phyloP scores from a whole-genome alignment of 2,329 filamentous ascomycete genomes.

The Cylindrodendrum hubeiense region DNA sequence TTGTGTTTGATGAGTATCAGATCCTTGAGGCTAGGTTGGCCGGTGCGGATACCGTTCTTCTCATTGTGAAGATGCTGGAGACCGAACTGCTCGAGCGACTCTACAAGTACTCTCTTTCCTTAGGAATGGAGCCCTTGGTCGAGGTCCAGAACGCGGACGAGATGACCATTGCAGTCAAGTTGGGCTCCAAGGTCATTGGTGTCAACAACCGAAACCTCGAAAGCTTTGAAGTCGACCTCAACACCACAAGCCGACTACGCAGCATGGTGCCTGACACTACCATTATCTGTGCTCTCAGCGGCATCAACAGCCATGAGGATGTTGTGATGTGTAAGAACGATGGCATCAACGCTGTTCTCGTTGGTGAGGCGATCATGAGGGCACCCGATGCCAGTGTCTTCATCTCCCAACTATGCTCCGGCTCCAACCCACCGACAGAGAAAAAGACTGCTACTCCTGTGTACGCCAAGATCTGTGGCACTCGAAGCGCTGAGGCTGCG shows the following conservation, averaged over 20 bases:
- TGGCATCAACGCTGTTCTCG: constrained; percentile 91
- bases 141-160: constrained; percentile 96
- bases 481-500: constrained; percentile 84
- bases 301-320: constrained; percentile 90
- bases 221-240: constrained; percentile 95
- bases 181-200: constrained; percentile 92
- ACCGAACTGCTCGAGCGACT: constrained; percentile 78
- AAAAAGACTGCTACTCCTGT: constrained; percentile 59
- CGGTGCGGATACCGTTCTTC: constrained; percentile 91
- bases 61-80: constrained; percentile 99
- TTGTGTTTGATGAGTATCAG: constrained; percentile 98
- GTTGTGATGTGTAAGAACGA: constrained; percentile 89
- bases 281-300: constrained; percentile 92
- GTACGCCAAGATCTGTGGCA: constrained; percentile 96
- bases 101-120: constrained; percentile 87
- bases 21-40: constrained; percentile 94
- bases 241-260: constrained; percentile 90
- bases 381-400: constrained; percentile 86
- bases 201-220: constrained; percentile 98
- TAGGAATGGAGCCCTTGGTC: constrained; percentile 97
- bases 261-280: constrained; percentile 87
- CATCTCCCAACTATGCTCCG: constrained; percentile 84
- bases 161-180: constrained; percentile 87
- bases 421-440: constrained; percentile 53
- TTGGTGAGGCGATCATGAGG: constrained; percentile 96